Conservation (phyloP, 1,284 basidiomycete genomes). For the Puccinia triticina region DNA sequence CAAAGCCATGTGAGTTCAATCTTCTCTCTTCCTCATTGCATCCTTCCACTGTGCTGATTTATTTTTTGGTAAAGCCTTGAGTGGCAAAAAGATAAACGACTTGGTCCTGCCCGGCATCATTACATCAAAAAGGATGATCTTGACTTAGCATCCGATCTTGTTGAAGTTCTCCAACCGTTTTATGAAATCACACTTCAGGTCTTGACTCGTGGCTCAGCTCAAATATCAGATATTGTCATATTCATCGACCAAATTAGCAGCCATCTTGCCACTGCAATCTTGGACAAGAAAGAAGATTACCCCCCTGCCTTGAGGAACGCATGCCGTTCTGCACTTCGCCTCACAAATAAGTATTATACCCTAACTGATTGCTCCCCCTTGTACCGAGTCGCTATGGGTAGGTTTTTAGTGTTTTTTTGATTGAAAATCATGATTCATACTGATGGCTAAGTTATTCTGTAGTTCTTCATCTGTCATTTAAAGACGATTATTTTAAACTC, state of each 20-base stretch:
- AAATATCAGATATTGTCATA: not conserved
- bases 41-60: not conserved
- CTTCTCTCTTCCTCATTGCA: not conserved
- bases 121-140: not conserved
- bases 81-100: not conserved
- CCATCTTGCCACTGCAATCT: no score
- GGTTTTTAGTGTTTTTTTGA: no score
- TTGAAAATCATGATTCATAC: no score
- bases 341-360: constrained; percentile 26
- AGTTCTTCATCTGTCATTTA: no score
- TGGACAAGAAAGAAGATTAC: constrained; percentile 1
- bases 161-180: no score
- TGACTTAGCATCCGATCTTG: not conserved
- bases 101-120: not conserved
- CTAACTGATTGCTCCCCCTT: not conserved
- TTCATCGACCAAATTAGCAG: not conserved
- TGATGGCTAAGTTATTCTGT: no score
- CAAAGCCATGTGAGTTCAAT: not conserved
- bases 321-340: not conserved
- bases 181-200: not conserved
- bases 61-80: not conserved
- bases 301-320: constrained; percentile 12
- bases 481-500: no score
- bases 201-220: not conserved
- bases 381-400: no score